Base-by-base conservation (phyloP, 2,329 filamentous ascomycete species). In the Atkinsonella hypoxylon region DNA sequence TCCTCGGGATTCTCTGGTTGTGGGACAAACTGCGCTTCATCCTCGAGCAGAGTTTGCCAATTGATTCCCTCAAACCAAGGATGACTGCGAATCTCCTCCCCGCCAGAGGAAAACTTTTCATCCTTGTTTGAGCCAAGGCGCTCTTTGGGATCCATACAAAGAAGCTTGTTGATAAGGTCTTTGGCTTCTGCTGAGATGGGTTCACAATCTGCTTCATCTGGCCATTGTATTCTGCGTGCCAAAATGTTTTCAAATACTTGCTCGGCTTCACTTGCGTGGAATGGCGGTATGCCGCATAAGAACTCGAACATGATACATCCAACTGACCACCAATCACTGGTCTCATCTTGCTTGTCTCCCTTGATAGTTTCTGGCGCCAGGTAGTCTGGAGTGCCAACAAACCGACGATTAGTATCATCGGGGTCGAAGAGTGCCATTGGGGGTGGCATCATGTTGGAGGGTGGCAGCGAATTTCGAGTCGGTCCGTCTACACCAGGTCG, bases 311-410 rank as follows among this genome's bases (percentile, higher is more conserved):
- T 73, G 59, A 98, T 97, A 65, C 94, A 98, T 1, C 93, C 93
- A n/a, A 98, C 77, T 20, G 93, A 97, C 93, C 93, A 98, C 93
- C 93, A 98, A 81, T 98, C 93, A 63, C 93, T 97, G 58, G 91
- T 93, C 66, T 97, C 91, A 62, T 98, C 93, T 66, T 98, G 93
- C 1, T 91, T 89, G 57, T 89, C 83, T 47, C 94, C 93, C 57
- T 89, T 90, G 62, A 98, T 95, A 0, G 94, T 98, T 64, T 98
- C 94, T 0, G 93, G 93, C 0, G 93, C 93, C 13, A 98, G 78
- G 63, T 98, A 98, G 66, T 98, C 93, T 0, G 93, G 93, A 0
- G 93, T 98, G 32, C 93, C 93, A 9, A 98, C 93, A 60, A 98
- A 98, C 39, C 89, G 83, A 49, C 93, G 82, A 62, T 88, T 91